Evolutionary conservation across 2,329 filamentous ascomycete genomes (phyloP).

Genomic region (Aureobasidium sp.): DNA sequence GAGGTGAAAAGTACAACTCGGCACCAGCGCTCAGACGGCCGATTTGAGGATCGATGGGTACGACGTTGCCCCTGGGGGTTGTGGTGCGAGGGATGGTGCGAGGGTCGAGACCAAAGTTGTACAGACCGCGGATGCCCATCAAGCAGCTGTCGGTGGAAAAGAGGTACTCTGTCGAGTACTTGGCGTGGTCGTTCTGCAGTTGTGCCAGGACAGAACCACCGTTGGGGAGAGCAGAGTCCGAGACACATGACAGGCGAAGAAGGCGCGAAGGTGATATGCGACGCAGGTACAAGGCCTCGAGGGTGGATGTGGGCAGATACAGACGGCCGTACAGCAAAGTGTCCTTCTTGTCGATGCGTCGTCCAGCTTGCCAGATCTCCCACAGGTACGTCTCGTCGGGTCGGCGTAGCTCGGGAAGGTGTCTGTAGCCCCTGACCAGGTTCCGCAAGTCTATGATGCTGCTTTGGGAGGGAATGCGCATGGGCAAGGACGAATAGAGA

Average conservation of each 20-base stretch:
- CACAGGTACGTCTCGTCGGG: conserved; percentile 43
- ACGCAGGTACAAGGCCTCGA: conserved; percentile 78
- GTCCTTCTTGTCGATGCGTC: conserved; percentile 42
- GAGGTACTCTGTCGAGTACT: conserved; percentile 81
- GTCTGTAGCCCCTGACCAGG: conserved; percentile 73
- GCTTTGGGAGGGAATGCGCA: conserved; percentile 60
- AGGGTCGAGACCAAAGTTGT: conserved; percentile 81
- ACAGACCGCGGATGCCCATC: conserved; percentile 77
- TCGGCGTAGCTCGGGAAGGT: conserved; percentile 57
- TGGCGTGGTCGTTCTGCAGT: conserved; percentile 73
- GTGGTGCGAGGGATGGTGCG: conserved; percentile 26
- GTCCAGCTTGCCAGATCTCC: conserved; percentile 46
- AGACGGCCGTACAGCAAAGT: conserved; percentile 67
- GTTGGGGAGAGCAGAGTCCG: conserved; percentile 59
- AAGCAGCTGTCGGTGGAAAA: conserved; percentile 88
- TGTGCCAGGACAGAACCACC: conserved; percentile 67
- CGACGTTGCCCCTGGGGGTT: background rate
- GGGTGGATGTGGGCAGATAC: conserved; percentile 72
- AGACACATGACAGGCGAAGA: conserved; percentile 70
- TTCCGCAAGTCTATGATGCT: conserved; percentile 65
- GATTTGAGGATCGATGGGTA: conserved; percentile 50
- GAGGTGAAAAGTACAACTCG: conserved; percentile 88
- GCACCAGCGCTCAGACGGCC: conserved; percentile 84
- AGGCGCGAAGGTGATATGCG: conserved; percentile 70
- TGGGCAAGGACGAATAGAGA: conserved; percentile 79